Evolutionary conservation across 1,284 basidiomycete species (phyloP).

Genomic region (Sanghuangporus baumii): DNA sequence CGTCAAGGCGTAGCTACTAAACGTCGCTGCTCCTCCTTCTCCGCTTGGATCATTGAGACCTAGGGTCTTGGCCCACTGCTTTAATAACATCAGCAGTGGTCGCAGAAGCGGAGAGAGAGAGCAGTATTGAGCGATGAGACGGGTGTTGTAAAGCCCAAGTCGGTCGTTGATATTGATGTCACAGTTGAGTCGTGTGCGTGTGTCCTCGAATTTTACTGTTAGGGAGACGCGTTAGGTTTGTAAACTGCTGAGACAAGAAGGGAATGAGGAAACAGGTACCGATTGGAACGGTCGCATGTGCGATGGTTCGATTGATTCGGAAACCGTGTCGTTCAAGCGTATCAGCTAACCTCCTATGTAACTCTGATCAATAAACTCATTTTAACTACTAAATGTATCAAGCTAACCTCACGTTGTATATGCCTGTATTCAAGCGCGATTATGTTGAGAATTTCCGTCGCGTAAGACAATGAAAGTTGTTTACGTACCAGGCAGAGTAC

Average conservation of each 20-base stretch:
- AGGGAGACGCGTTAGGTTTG: background rate
- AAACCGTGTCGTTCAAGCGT: conserved; percentile 34
- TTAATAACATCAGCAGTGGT: conserved; percentile 39
- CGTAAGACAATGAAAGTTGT: background rate
- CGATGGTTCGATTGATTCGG: conserved; percentile 28
- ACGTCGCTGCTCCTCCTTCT: conserved; percentile 28
- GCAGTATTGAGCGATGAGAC: conserved; percentile 44
- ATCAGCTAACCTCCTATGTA: conserved; percentile 23
- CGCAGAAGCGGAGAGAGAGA: conserved; percentile 36
- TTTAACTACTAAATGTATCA: background rate
- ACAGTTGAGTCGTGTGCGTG: conserved; percentile 35
- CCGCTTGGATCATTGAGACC: conserved; percentile 40
- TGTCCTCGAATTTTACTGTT: conserved; percentile 48
- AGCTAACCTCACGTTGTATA: conserved; percentile 32
- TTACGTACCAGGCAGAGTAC: conserved; percentile 28
- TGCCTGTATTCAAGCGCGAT: conserved; percentile 22
- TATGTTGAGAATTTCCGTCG: background rate
- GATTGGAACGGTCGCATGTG: conserved; percentile 45
- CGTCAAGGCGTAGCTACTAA: conserved; percentile 54
- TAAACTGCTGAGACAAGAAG: background rate
- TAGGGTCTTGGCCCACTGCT: conserved; percentile 48
- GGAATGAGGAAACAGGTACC: conserved; percentile 27
- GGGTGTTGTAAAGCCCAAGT: conserved; percentile 46
- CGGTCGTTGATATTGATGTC: conserved; percentile 58
- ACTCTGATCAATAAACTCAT: background rate